Percentiles rank a stretch among this genome's conserved stretches.
Evolutionary conservation across 2,329 filamentous ascomycete genomes (phyloP).

Genomic region (Aspergillus pseudotamarii): DNA sequence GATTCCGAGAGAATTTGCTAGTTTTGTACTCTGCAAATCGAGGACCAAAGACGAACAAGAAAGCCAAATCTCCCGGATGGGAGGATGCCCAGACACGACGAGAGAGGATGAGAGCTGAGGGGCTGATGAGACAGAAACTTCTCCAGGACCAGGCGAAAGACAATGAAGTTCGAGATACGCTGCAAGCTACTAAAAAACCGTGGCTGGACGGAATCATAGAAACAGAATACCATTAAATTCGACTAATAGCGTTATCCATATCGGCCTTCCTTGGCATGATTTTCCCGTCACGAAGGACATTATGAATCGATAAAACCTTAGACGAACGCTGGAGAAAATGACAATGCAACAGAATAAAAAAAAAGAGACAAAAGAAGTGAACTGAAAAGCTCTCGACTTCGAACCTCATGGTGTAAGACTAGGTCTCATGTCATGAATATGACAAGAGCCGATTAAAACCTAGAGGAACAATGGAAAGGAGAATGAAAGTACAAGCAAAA

Average conservation of each 20-base stretch:
- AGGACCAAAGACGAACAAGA: conserved; percentile 22
- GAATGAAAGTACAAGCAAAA: not conserved
- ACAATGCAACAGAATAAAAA: not conserved
- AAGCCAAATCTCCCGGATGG: conserved; percentile 32
- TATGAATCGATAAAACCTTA: not conserved
- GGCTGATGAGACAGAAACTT: conserved; percentile 38
- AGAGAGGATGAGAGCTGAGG: conserved; percentile 46
- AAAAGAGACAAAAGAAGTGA: not conserved
- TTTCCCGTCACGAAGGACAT: too few relatives aligned
- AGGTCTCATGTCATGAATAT: not conserved
- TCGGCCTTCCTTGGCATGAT: not conserved
- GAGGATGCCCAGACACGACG: conserved; percentile 42
- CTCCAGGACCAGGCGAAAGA: conserved; percentile 21
- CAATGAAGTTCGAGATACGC: not conserved
- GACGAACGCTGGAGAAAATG: not conserved
- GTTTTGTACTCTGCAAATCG: conserved; percentile 21
- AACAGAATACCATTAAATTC: not conserved
- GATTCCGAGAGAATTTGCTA: conserved; percentile 38
- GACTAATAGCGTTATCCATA: not conserved
- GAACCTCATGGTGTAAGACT: not conserved
- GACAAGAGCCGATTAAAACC: not conserved
- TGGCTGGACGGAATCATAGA: not conserved
- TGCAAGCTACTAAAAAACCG: conserved; percentile 4
- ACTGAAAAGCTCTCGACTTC: not conserved
- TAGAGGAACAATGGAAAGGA: not conserved